phyloP scores from a whole-genome alignment of 805 yeast genomes.

The Kuraishia cidri region DNA sequence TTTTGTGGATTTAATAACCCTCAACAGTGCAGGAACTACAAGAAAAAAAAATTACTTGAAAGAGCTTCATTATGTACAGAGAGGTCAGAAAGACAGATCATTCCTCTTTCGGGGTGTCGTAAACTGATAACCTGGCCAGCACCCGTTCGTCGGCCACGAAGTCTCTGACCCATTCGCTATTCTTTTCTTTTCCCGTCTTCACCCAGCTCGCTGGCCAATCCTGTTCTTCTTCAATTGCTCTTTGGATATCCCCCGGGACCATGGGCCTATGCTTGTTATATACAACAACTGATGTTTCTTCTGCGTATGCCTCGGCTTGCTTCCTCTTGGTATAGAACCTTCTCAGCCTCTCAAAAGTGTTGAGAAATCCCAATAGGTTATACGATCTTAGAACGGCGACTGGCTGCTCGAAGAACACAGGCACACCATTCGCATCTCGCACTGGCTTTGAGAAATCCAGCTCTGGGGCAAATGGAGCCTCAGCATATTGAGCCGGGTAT shows the following conservation, averaged over 20 bases:
- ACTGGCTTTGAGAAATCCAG: constrained; percentile 26
- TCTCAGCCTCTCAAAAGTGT: constrained; percentile 66
- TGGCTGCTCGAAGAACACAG: constrained; percentile 70
- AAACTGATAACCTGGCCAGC: constrained; percentile 39
- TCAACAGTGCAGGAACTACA: not conserved
- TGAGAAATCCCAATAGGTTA: constrained; percentile 69
- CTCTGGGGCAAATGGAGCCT: constrained; percentile 52
- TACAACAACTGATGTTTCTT: constrained; percentile 42
- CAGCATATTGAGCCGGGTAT: constrained; percentile 43
- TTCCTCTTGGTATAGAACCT: constrained; percentile 69
- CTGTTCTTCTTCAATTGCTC: constrained; percentile 54
- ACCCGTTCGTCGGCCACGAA: constrained; percentile 65
- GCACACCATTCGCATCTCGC: constrained; percentile 27
- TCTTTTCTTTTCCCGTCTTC: constrained; percentile 57
- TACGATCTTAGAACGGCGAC: constrained; percentile 68
- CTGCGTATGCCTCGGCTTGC: constrained; percentile 60
- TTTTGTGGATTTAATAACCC: not conserved
- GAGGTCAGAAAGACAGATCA: too few relatives aligned
- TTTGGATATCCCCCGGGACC: constrained; percentile 27
- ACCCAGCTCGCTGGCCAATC: constrained; percentile 92
- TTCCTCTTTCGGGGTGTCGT: too few relatives aligned
- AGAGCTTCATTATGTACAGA: too few relatives aligned
- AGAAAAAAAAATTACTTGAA: too few relatives aligned
- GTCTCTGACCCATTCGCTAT: constrained; percentile 85
- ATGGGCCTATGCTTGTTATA: constrained; percentile 49